Base-by-base conservation (phyloP, 208 protist species). In the Crithidia brevicula region DNA sequence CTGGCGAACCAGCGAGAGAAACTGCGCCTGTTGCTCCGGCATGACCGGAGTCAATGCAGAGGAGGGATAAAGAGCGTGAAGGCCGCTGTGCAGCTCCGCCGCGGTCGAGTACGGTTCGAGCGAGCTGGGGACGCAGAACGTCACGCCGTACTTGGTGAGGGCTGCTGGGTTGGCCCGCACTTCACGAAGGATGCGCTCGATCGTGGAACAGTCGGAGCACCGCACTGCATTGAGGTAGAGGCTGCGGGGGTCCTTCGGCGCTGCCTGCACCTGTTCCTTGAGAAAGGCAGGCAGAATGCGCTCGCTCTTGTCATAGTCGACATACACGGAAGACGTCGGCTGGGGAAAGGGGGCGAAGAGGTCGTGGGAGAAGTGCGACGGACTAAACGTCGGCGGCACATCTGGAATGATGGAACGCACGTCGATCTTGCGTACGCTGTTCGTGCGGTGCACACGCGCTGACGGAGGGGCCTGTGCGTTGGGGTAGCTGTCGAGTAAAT, bases 341-440 rank as follows among this genome's bases (percentile, higher is more conserved):
- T 86, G 67, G 18, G 85, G 66, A 46, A 80, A 91, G 1, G 88
- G 88, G 0, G 88, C 77, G 67, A 94, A 94, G 30, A 94, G 81
- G 47, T 78, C 83, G 60, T 90, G 76, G 0, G 65, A 82, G 56
- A 94, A 94, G 74, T 94, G 88, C 1, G 88, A 85, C 1, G 88
- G 88, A 61, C 83, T 90, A 72, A 94, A 94, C 42, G 85, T 83
- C 1, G 80, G 59, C 18, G 81, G 70, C 15, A 88, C 85, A 25
- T 74, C 73, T 1, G 70, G 46, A 13, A 76, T 76, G 16, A 59
- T 66, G 28, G 43, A 42, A 7, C 56, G 45, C 38, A 89, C 79
- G 25, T 91, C 80, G 33, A 94, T 61, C 38, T 72, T 84, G 25
- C 81, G 78, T 6, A 94, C 77, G 52, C 85, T 91, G 59, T 88